Conservation (phyloP, 2,329 filamentous ascomycete genomes). For the Capronia americana region DNA sequence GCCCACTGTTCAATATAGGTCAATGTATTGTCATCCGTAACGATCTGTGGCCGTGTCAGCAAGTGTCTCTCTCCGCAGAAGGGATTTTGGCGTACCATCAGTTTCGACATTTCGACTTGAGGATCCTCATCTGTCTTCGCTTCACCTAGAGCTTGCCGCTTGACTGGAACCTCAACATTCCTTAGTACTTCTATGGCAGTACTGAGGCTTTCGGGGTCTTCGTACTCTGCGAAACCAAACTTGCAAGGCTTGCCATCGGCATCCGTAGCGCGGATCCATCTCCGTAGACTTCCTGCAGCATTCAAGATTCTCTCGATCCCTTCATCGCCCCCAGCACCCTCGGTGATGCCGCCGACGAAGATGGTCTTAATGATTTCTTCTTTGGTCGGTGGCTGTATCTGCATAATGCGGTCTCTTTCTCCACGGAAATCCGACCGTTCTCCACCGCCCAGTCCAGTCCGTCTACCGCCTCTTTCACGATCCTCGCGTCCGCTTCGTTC, state of each 20-base stretch:
- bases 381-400: slow-evolving; percentile 79
- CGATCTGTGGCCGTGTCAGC: slow-evolving; percentile 53
- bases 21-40: slow-evolving; percentile 80
- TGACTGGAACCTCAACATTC: slow-evolving; percentile 80
- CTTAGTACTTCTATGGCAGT: slow-evolving; percentile 83
- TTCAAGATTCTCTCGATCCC: slow-evolving; percentile 78
- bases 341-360: slow-evolving; percentile 85
- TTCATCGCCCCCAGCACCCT: slow-evolving; percentile 76
- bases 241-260: slow-evolving; percentile 81
- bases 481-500: slow-evolving; percentile 53
- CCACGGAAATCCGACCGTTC: slow-evolving; percentile 50
- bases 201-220: slow-evolving; percentile 85
- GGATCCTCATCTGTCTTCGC: slow-evolving; percentile 47
- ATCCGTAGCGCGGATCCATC: slow-evolving; percentile 82
- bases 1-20: slow-evolving; percentile 87
- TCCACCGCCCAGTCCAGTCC: slow-evolving; percentile 65
- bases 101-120: slow-evolving; percentile 62
- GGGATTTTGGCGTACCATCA: slow-evolving; percentile 62
- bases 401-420: slow-evolving; percentile 72
- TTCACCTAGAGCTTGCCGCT: slow-evolving; percentile 66
- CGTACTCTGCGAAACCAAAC: slow-evolving; percentile 96
- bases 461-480: slow-evolving; percentile 57
- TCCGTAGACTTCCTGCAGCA: slow-evolving; percentile 77
- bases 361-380: slow-evolving; percentile 93
- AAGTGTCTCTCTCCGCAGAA: not conserved